Conservation (phyloP, 352 stramenopile species). For the Phytophthora fragariae region DNA sequence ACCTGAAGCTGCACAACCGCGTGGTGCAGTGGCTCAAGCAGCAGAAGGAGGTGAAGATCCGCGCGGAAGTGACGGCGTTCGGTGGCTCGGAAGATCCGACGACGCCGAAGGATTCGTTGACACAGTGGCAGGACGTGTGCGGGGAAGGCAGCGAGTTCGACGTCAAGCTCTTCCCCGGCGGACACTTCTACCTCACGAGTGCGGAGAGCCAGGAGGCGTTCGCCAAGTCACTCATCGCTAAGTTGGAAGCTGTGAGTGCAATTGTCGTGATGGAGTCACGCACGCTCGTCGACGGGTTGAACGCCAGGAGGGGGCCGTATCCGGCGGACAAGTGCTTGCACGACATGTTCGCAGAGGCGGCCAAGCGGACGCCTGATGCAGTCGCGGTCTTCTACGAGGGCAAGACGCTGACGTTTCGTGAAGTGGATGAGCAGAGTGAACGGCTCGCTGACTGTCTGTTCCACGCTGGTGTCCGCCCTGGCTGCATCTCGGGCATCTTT, state of each 20-base stretch:
- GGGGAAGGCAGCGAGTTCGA: conserved; percentile 36
- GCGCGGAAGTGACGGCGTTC: conserved; percentile 56
- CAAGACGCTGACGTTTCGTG: conserved; percentile 66
- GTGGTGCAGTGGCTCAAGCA: conserved; percentile 53
- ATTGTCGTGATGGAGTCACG: conserved; percentile 56
- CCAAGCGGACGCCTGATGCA: conserved; percentile 64
- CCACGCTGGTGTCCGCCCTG: conserved; percentile 66
- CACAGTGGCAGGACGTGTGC: conserved; percentile 47
- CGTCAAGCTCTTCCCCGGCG: conserved; percentile 58
- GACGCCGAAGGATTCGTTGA: conserved; percentile 45
- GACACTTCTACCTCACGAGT: conserved; percentile 72
- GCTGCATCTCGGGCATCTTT: conserved; percentile 83
- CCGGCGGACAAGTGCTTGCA: conserved; percentile 81
- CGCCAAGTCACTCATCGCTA: conserved; percentile 42
- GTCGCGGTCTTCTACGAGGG: conserved; percentile 81
- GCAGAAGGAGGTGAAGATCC: conserved; percentile 35
- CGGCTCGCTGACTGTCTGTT: conserved; percentile 74
- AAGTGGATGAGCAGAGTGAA: conserved; percentile 76
- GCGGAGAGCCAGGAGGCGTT: conserved; percentile 43
- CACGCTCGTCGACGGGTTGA: conserved; percentile 57
- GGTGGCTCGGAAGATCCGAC: conserved; percentile 55
- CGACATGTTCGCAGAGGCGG: conserved; percentile 80
- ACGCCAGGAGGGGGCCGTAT: conserved; percentile 62
- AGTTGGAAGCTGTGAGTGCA: conserved; percentile 43
- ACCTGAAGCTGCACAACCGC: conserved; percentile 65